Conservation (phyloP, 2,329 filamentous ascomycete species). For the Colletotrichum tofieldiae region DNA sequence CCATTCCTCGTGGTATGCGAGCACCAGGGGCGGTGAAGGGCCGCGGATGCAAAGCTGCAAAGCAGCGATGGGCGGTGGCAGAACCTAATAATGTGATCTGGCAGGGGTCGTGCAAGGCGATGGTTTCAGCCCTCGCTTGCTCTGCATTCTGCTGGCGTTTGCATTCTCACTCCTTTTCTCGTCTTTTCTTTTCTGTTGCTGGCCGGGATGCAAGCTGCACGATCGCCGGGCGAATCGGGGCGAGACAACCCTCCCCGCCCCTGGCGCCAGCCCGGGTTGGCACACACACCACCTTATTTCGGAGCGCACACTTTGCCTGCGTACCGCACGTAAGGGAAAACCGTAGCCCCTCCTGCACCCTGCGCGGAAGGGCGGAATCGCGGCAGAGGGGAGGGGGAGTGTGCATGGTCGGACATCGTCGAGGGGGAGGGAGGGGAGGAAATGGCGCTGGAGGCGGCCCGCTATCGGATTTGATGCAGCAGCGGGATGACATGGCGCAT, state of each 20-base stretch:
- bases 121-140: constrained; percentile 34
- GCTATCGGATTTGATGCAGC: constrained; percentile 29
- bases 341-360: constrained; percentile 5
- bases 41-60: neutral
- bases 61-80: neutral
- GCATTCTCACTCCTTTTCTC: neutral
- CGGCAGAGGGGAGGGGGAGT: constrained; percentile 8
- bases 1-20: neutral
- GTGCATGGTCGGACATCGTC: constrained; percentile 12
- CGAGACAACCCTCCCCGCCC: neutral
- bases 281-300: constrained; percentile 20
- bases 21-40: neutral
- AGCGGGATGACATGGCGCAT: constrained; percentile 17
- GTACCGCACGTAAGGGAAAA: constrained; percentile 39
- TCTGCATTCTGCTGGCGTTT: constrained; percentile 11
- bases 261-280: constrained; percentile 2
- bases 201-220: constrained; percentile 33
- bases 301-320: neutral
- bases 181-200: neutral
- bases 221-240: constrained; percentile 39
- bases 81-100: neutral
- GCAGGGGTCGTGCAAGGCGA: neutral
- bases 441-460: constrained; percentile 20
- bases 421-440: neutral
- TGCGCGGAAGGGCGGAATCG: constrained; percentile 16